Conservation (phyloP, 2,329 filamentous ascomycete species). For the Penicillium italicum region DNA sequence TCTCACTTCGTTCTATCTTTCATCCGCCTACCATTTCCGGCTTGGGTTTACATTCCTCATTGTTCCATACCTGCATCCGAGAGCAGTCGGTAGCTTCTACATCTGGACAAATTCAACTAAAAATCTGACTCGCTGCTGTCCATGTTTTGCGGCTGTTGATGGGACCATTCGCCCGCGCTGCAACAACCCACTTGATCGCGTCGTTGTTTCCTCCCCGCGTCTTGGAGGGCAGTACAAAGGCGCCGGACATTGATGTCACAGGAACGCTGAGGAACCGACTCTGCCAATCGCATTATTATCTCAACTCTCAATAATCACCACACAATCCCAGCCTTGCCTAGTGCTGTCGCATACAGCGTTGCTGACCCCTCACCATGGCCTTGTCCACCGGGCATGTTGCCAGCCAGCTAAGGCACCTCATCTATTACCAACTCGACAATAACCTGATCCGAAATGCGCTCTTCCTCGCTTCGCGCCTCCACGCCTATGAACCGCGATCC, state of each 20-base stretch:
- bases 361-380: conserved; percentile 48
- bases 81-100: conserved; percentile 6
- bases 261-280: conserved; percentile 3
- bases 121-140: not conserved
- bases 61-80: conserved; percentile 10
- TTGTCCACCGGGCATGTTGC: conserved; percentile 54
- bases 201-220: conserved; percentile 22
- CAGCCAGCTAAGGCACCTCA: conserved; percentile 60
- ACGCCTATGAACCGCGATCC: conserved; percentile 76
- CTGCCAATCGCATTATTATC: conserved; percentile 5
- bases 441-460: conserved; percentile 83
- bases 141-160: conserved; percentile 16
- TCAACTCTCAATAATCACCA: not conserved
- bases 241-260: conserved; percentile 17
- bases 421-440: conserved; percentile 81
- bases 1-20: conserved; percentile 6
- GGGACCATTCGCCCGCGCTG: conserved; percentile 13
- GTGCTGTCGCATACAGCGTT: conserved; percentile 2
- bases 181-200: conserved; percentile 15
- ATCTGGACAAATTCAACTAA: not conserved
- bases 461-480: conserved; percentile 84
- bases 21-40: conserved; percentile 20
- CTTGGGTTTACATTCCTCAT: conserved; percentile 24
- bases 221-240: conserved; percentile 8
- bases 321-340: conserved; percentile 1